These are phyloP conservation scores for Aspergillus unguis DNA, from an alignment of 2,329 filamentous ascomycete genomes.

Conservation along the genomic window DNA sequence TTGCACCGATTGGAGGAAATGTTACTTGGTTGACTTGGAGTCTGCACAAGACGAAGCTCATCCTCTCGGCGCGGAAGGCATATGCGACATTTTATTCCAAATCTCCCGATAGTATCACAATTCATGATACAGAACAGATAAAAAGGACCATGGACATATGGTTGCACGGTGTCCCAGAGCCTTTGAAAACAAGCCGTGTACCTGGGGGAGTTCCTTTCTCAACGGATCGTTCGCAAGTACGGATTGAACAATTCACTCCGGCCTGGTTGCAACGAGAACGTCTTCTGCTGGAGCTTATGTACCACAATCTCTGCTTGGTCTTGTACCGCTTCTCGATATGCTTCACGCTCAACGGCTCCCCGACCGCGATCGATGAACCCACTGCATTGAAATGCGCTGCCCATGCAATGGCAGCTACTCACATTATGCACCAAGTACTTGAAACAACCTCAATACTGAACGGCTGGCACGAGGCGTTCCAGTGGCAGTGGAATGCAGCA, in stretches of 20 bases:
- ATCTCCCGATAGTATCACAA: constrained; percentile 24
- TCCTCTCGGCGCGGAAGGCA: constrained; percentile 30
- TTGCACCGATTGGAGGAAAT: constrained; percentile 30
- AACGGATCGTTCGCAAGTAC: constrained; percentile 34
- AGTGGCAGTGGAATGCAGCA: constrained; percentile 46
- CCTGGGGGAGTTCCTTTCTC: constrained; percentile 34
- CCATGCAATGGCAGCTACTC: constrained; percentile 39
- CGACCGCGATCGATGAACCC: constrained; percentile 23
- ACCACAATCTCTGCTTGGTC: constrained; percentile 39
- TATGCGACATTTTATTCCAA: constrained; percentile 37
- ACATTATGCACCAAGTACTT: constrained; percentile 38
- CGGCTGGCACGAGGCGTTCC: constrained; percentile 42
- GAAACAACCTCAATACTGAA: constrained; percentile 30
- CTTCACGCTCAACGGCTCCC: constrained; percentile 23
- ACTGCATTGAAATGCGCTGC: constrained; percentile 28
- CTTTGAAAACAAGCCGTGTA: constrained; percentile 38
- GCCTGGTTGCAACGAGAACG: constrained; percentile 45
- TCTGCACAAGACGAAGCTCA: constrained; percentile 35
- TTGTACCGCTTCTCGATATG: constrained; percentile 43
- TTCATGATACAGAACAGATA: constrained; percentile 33
- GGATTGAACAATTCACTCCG: constrained; percentile 37
- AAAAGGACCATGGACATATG: constrained; percentile 27
- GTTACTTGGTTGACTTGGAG: constrained; percentile 42
- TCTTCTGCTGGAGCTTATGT: constrained; percentile 41
- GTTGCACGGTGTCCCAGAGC: constrained; percentile 36